Percentiles rank a stretch among this genome's conserved stretches.
Conservation (phyloP, 2,329 filamentous ascomycete species). For the Zymoseptoria crescenta region DNA sequence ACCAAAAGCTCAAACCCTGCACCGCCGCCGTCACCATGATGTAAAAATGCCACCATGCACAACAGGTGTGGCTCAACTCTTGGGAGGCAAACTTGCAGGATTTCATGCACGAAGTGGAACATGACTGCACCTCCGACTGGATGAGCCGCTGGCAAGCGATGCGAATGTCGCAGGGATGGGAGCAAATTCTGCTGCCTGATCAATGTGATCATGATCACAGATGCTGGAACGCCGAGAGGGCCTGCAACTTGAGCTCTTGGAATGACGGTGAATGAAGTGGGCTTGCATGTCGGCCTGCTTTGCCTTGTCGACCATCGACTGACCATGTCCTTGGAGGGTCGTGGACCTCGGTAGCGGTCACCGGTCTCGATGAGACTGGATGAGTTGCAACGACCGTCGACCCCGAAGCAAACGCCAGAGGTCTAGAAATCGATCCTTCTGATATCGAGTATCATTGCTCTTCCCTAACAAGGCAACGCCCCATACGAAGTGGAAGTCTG, state of each 20-base stretch:
- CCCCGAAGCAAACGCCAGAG: no score
- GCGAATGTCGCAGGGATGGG: neutral
- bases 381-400: no score
- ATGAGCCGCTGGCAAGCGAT: neutral
- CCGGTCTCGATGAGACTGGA: no score
- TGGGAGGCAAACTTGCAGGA: neutral
- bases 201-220: neutral
- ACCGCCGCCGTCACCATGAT: neutral
- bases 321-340: no score
- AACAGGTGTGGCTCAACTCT: neutral
- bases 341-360: no score
- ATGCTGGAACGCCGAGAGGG: neutral
- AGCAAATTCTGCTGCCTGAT: neutral
- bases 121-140: neutral
- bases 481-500: slow-evolving; percentile 4
- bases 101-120: neutral
- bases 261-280: neutral
- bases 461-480: slow-evolving; percentile 6
- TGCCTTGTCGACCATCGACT: neutral
- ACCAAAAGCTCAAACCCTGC: neutral
- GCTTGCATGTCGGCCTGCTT: neutral
- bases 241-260: neutral
- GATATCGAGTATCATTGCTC: neutral
- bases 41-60: neutral
- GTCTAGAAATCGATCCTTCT: neutral